A percentile compares a stretch with the other conserved stretches of the same genome.
Conservation (phyloP, 495 filamentous ascomycete genomes). For the Penicillium taxi region DNA sequence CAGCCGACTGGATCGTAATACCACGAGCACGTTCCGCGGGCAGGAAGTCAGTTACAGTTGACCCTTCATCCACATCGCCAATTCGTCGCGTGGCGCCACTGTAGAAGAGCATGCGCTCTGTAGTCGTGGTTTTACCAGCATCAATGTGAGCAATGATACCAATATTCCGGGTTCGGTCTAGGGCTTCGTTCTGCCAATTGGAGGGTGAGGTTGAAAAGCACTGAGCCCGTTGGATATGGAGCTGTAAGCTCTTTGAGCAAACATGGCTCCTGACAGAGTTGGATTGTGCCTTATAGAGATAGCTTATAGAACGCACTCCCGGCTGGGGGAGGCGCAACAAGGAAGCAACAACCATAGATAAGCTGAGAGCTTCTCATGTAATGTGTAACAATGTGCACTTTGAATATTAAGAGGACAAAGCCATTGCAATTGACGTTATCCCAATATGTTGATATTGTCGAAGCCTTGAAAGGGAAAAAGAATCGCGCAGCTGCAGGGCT, state of each 20-base stretch:
- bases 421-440: too few relatives aligned
- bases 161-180: slow-evolving; percentile 76
- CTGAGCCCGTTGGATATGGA: slow-evolving; percentile 3
- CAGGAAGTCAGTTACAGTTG: slow-evolving; percentile 95
- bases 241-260: slow-evolving; percentile 5
- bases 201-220: slow-evolving; percentile 21
- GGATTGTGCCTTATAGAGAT: slow-evolving; percentile 12
- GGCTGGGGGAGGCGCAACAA: slow-evolving; percentile 27
- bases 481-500: slow-evolving; percentile 1
- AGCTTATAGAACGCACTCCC: slow-evolving; percentile 21
- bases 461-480: slow-evolving; percentile 2
- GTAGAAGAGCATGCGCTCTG: slow-evolving; percentile 98
- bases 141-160: slow-evolving; percentile 99
- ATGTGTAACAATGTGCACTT: background rate
- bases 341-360: slow-evolving; percentile 30
- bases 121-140: slow-evolving; percentile 98
- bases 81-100: slow-evolving; percentile 81
- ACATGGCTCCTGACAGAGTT: slow-evolving; percentile 8
- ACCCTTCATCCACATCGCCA: slow-evolving; percentile 96
- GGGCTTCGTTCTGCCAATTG: slow-evolving; percentile 22
- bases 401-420: slow-evolving; percentile 1
- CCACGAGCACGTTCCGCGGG: slow-evolving; percentile 88
- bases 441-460: background rate
- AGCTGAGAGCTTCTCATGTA: slow-evolving; percentile 1
- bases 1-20: slow-evolving; percentile 96